Base-by-base conservation (phyloP, 164 flowering plant species). In the Vitis rotundifolia region DNA sequence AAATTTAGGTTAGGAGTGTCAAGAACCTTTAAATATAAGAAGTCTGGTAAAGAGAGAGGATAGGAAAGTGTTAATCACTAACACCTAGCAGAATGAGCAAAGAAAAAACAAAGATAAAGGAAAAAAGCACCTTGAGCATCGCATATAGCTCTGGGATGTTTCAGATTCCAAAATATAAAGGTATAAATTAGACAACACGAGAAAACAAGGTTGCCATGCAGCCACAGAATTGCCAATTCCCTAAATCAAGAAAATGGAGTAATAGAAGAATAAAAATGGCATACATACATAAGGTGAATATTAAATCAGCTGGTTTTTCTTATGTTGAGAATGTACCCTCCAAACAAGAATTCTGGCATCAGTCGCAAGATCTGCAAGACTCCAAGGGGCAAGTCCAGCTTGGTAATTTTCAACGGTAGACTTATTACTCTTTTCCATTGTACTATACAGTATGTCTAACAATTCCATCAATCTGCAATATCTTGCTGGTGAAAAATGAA, bases 171-270 rank as follows among this genome's bases (percentile, higher is more conserved):
- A 76, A 29, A 88, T 87, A 83, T 93, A 96, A 49, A 96, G 91
- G 82, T 91, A 77, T 11, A 87, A 71, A 49, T 93, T 95, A 74
- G 99, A 93, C 47, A 96, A 75, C 67, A 86, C 89, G 78, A 96
- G 79, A 83, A 75, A 88, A 86, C 95, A 96, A 15, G 97, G 88
- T 61, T 90, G 91, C 99, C 98, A 93, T 68, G 92, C 79, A 62
- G 99, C 98, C 70, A 91, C 79, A 14, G 98, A 91, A 80, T 91
- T 87, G 60, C 98, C 99, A 75, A 96, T 91, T 48, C 99, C 99
- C 99, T 96, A 73, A 67, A 78, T 57, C 58, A 69, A 69, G 13
- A 68, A 74, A 61, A 75, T 52, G 66, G 2, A 49, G 49, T 5
- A 22, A 61, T 62, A 9, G 44, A 31, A 31, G 44, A 31, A 53